These are phyloP conservation scores for Monosporascus sp. DNA, from an alignment of 2,329 filamentous ascomycete genomes.

Conservation along the genomic window DNA sequence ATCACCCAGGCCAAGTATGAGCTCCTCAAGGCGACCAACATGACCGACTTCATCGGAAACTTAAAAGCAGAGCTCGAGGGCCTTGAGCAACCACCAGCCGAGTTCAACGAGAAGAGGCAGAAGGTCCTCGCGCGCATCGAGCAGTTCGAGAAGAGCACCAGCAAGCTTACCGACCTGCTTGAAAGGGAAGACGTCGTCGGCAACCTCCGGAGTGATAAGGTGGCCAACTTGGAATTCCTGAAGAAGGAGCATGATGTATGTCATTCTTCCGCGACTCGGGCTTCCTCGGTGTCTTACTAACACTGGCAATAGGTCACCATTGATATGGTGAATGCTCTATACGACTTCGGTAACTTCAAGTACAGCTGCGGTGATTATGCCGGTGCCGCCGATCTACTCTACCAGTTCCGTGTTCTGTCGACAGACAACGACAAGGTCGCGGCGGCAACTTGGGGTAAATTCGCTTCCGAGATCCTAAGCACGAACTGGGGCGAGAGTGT, in stretches of 20 bases:
- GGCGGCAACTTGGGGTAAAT: conserved; percentile 94
- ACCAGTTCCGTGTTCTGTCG: conserved; percentile 95
- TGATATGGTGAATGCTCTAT: conserved; percentile 93
- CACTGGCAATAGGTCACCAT: conserved; percentile 60
- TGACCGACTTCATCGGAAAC: conserved; percentile 95
- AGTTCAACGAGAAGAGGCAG: conserved; percentile 85
- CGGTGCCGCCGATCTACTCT: conserved; percentile 85
- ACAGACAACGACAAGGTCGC: conserved; percentile 98
- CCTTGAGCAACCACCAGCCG: conserved; percentile 69
- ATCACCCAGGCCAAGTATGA: conserved; percentile 85
- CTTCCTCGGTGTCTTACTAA: conserved; percentile 5
- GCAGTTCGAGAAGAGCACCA: conserved; percentile 79
- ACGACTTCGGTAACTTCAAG: conserved; percentile 94
- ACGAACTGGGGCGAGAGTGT: conserved; percentile 93
- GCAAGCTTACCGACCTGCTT: conserved; percentile 81
- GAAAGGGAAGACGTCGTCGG: conserved; percentile 85
- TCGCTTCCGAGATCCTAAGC: conserved; percentile 91
- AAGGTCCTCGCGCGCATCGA: conserved; percentile 79
- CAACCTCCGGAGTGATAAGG: conserved; percentile 92
- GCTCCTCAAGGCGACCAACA: conserved; percentile 94
- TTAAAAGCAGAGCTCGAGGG: conserved; percentile 86
- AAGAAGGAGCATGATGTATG: conserved; percentile 90
- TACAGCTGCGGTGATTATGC: conserved; percentile 96
- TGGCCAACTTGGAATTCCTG: conserved; percentile 95
- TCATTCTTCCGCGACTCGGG: conserved; percentile 9